phyloP scores from a whole-genome alignment of 1,284 basidiomycete genomes.

The Fomitopsis palustris region DNA sequence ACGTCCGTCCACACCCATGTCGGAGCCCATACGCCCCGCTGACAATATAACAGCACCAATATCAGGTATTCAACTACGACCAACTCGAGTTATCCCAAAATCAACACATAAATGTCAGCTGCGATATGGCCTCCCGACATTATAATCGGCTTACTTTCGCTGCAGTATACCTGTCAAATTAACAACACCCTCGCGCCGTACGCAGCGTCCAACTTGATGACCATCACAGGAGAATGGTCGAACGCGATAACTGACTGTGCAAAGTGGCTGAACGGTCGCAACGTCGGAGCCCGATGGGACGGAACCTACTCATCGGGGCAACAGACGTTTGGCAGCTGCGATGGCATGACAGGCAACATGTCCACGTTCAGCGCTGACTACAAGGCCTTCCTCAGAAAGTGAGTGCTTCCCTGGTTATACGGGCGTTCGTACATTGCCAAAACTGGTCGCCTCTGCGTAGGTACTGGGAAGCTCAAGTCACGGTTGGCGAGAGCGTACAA shows the following conservation, averaged over 20 bases:
- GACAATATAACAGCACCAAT: constrained; percentile 53
- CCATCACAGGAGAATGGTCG: constrained; percentile 76
- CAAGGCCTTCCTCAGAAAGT: constrained; percentile 61
- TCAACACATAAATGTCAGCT: constrained; percentile 49
- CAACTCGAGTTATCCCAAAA: constrained; percentile 53
- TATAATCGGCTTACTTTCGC: background rate
- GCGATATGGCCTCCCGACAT: background rate
- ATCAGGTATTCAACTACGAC: constrained; percentile 71
- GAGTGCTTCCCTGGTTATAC: constrained; percentile 25
- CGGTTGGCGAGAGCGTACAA: constrained; percentile 57
- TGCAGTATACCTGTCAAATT: constrained; percentile 25
- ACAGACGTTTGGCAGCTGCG: constrained; percentile 53
- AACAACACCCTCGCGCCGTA: constrained; percentile 30
- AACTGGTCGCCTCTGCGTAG: constrained; percentile 27
- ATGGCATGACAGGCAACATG: constrained; percentile 56
- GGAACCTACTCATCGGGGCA: constrained; percentile 41
- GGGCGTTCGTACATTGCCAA: background rate
- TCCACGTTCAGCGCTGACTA: constrained; percentile 58
- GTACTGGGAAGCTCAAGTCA: constrained; percentile 79
- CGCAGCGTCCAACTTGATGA: constrained; percentile 52
- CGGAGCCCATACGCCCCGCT: background rate
- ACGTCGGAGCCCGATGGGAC: constrained; percentile 73
- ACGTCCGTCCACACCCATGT: constrained; percentile 33
- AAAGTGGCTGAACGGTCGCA: constrained; percentile 68
- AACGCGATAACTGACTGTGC: constrained; percentile 81